Evolutionary conservation across 164 flowering plant species (phyloP).

Genomic region (Vitis cinerea): DNA sequence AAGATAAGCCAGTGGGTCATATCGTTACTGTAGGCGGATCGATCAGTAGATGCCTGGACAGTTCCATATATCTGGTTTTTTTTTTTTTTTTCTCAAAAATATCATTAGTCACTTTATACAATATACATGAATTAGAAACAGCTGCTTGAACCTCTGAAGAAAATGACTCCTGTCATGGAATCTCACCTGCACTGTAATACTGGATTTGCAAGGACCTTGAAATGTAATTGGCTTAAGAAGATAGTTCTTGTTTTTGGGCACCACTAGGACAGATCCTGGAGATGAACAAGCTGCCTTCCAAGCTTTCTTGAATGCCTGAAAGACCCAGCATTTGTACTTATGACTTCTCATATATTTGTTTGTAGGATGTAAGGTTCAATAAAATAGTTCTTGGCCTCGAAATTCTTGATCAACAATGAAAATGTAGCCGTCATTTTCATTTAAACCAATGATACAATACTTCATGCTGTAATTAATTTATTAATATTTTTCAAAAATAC

Average conservation of each 20-base stretch:
- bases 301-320: constrained; percentile 68
- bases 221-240: constrained; percentile 58
- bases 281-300: constrained; percentile 70
- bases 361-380: too few species aligned
- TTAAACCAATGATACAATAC: too few species aligned
- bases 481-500: too few species aligned
- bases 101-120: not conserved
- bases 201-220: constrained; percentile 77
- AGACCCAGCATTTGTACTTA: not conserved
- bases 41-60: constrained; percentile 52
- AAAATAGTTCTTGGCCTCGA: too few species aligned
- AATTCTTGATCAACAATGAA: too few species aligned
- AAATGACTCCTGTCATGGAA: not conserved
- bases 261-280: constrained; percentile 36
- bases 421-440: too few species aligned
- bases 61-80: constrained; percentile 59
- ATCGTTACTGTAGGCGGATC: constrained; percentile 46
- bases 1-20: constrained; percentile 50
- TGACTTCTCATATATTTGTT: too few species aligned
- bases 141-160: too few species aligned
- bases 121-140: not conserved
- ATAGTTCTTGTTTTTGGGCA: constrained; percentile 52
- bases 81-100: not conserved
- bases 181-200: constrained; percentile 51
- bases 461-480: too few species aligned